These are phyloP conservation scores for Iris pallida DNA, from an alignment of 116 monocot species.

Conservation along the genomic window DNA sequence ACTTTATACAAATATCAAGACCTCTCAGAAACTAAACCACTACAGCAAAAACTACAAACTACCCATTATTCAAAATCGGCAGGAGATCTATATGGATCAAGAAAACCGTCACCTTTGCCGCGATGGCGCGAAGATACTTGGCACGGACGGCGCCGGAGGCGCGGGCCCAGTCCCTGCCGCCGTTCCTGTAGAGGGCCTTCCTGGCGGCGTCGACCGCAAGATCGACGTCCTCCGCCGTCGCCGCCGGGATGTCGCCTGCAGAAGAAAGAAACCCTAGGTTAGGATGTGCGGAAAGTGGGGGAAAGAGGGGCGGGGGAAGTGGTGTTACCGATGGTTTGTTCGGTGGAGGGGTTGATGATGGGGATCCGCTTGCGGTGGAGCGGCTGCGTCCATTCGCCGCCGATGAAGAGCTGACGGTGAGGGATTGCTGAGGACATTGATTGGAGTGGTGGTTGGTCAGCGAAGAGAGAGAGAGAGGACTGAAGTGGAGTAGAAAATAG, in stretches of 20 bases:
- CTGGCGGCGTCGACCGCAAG: constrained; percentile 84
- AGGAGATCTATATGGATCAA: not conserved
- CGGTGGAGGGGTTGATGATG: constrained; percentile 81
- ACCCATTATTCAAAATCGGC: not conserved
- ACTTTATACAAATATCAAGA: no score
- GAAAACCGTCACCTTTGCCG: constrained; percentile 57
- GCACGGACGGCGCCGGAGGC: constrained; percentile 76
- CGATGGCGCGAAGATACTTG: constrained; percentile 82
- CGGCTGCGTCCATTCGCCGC: constrained; percentile 70
- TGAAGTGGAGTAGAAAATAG: no score
- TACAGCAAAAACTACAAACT: not conserved
- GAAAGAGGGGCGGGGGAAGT: not conserved
- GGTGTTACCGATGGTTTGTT: constrained; percentile 46
- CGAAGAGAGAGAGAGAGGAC: no score
- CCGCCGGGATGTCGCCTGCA: constrained; percentile 90
- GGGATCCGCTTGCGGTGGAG: constrained; percentile 51
- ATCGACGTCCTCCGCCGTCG: constrained; percentile 89
- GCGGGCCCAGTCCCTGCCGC: constrained; percentile 83
- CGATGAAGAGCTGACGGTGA: constrained; percentile 71
- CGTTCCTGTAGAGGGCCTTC: constrained; percentile 61
- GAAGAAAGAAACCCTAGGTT: not conserved
- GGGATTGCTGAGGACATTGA: constrained; percentile 32
- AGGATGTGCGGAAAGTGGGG: not conserved
- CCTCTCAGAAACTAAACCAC: no score
- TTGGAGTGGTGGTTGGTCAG: no score